Base-by-base conservation (phyloP, 371 early-diverging fungal genomes). In the Basidiobolus meristosporus region DNA sequence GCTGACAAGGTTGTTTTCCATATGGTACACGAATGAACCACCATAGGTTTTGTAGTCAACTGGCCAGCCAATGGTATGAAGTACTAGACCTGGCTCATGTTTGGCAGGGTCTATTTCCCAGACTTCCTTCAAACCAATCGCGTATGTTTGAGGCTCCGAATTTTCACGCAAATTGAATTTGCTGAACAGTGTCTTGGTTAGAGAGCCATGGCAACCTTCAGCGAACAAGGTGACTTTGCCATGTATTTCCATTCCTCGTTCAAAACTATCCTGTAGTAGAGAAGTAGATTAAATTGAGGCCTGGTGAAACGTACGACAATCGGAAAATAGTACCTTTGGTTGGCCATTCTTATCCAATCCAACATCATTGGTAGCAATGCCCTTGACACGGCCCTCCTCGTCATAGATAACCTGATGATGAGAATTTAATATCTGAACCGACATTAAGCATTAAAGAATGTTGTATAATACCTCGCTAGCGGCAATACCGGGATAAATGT, bases 201-300 rank as follows among this genome's bases (percentile, higher is more conserved):
- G 63, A 19, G 86, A 85, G 11, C 98, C 97, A 47, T 96, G 96
- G 56, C 95, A 95, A n/a, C 98, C 98, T 59, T 97, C 98, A 31
- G 90, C 98, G 63, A 97, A 90, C 32, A 95, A 54, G 7, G 96
- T 95, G 17, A 95, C 74, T 56, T 83, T 86, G 33, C 91, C 92
- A 36, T 78, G 83, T 42, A 97, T 70, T 57, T 81, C 90, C 82
- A 97, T 96, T 18, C 98, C 98, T 16, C 86, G 79, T 49, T 93
- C 91, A 53, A 83, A 97, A 30, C 57, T 74, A 36, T 84, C 84
- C 70, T 70, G 44, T 3, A 40, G n/a, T 42, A 38, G 22, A 21
- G 33, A 21, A 20, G n/a, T n/a, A n/a, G n/a, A n/a, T n/a, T n/a
- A n/a, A n/a, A n/a, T n/a, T n/a, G n/a, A n/a, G n/a, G n/a, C n/a